These are phyloP conservation scores for Coffea humblotiana DNA, from an alignment of 305 asterid genomes.

Conservation along the genomic window DNA sequence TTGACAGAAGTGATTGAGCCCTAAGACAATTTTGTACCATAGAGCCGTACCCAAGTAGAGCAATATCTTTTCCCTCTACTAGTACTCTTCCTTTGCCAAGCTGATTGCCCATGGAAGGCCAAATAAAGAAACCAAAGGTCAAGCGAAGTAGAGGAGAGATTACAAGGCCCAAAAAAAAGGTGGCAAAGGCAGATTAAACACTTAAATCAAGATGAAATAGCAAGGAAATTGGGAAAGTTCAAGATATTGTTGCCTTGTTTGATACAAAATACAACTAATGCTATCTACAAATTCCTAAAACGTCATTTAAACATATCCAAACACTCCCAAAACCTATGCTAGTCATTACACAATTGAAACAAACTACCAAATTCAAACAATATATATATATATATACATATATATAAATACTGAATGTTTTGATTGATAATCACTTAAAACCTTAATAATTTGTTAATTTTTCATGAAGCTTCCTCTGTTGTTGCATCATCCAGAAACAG, in stretches of 20 bases:
- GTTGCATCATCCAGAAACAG: no score
- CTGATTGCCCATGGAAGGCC: conserved; percentile 33
- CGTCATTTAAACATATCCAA: background rate
- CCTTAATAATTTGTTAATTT: background rate
- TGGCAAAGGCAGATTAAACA: background rate
- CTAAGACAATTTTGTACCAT: conserved; percentile 88
- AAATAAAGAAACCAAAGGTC: background rate
- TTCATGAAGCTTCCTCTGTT: background rate
- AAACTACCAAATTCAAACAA: background rate
- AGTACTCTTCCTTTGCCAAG: conserved; percentile 79
- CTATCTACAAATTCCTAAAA: background rate
- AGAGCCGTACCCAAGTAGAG: conserved; percentile 82
- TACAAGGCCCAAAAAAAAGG: background rate
- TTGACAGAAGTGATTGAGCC: conserved; percentile 68
- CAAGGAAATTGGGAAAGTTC: background rate
- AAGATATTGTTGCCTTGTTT: background rate
- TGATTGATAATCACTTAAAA: background rate
- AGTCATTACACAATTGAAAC: background rate
- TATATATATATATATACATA: no score
- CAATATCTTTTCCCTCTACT: conserved; percentile 72
- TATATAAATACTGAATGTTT: background rate
- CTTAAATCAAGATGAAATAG: background rate
- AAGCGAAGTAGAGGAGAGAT: background rate
- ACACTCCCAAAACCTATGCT: background rate
- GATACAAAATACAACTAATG: background rate